Base-by-base conservation (phyloP, 148 eudicot genomes). In the Camellia japonica region DNA sequence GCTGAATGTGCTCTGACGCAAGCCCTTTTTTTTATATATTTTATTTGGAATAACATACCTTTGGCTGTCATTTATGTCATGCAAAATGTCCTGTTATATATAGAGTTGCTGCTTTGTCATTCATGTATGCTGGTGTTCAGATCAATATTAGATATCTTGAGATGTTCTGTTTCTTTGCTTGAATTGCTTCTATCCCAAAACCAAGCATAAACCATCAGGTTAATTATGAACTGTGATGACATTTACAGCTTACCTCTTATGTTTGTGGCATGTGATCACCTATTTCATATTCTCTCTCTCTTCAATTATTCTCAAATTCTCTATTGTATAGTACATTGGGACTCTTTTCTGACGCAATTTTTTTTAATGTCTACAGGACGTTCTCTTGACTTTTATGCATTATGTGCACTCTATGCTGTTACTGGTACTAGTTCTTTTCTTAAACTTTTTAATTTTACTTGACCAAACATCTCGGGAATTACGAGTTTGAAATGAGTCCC, bases 371-470 rank as follows among this genome's bases (percentile, higher is more conserved):
- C 55, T 86, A 84, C 91, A 94, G 98, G 98, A 94, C 94, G 98
- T 64, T 92, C 98, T 79, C 92, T 94, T 66, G 97, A 94, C 87
- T 94, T 94, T 80, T 89, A 86, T 63, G 92, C 89, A 52, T 84
- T 94, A 78, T 94, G 98, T 88, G 98, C 98, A 70, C 84, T 94
- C n/a, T 94, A 94, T 83, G 93, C 98, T 80, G 92, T 94, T 80
- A 94, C 98, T 55, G 98, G 98, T 94, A 91, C 64, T 51, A 38
- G 41, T 82, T 62, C 64, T 75, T 71, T 16, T 20, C 79, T 70
- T 44, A 64, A 55, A 15, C 74, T 49, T 5, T 49, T 49, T 49
- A 49, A 49, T 5, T 73, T 70, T 38, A 49, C 63, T 19, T 62
- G 19, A 49, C 64, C 44, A 63, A 51, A 20, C 9, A 49, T 3